These are phyloP conservation scores for Aurifilum marmelostoma DNA, from an alignment of 2,329 filamentous ascomycete genomes.

Conservation along the genomic window DNA sequence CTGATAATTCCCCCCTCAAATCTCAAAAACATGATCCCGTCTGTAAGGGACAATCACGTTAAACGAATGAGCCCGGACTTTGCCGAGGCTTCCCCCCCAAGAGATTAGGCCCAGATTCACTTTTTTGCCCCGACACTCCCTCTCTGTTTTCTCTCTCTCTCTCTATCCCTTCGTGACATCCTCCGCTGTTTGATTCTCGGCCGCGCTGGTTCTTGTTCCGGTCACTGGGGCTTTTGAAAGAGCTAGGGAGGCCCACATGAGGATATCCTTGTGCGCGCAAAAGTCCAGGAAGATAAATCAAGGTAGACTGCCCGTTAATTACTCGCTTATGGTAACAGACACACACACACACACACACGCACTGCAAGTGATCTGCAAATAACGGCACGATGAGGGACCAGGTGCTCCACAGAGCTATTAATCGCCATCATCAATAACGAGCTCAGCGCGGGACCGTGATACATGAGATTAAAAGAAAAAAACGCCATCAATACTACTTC, in stretches of 20 bases:
- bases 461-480: no score
- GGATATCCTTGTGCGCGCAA: neutral
- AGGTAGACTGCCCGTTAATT: neutral
- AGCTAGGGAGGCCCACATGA: neutral
- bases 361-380: neutral
- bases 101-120: neutral
- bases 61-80: neutral
- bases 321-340: no score
- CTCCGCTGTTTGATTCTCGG: neutral
- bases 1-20: neutral
- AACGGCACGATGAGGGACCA: neutral
- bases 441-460: neutral
- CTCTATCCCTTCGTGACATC: neutral
- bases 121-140: neutral
- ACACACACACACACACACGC: no score
- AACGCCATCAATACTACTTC: neutral
- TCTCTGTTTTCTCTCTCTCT: neutral
- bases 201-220: neutral
- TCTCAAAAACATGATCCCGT: neutral
- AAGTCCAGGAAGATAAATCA: neutral
- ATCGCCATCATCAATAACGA: neutral
- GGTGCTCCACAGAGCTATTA: neutral
- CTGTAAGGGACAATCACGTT: neutral
- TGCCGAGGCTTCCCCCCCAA: neutral
- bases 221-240: neutral